phyloP scores from a whole-genome alignment of 2,329 filamentous ascomycete species.

The Diplodia scrobiculata region DNA sequence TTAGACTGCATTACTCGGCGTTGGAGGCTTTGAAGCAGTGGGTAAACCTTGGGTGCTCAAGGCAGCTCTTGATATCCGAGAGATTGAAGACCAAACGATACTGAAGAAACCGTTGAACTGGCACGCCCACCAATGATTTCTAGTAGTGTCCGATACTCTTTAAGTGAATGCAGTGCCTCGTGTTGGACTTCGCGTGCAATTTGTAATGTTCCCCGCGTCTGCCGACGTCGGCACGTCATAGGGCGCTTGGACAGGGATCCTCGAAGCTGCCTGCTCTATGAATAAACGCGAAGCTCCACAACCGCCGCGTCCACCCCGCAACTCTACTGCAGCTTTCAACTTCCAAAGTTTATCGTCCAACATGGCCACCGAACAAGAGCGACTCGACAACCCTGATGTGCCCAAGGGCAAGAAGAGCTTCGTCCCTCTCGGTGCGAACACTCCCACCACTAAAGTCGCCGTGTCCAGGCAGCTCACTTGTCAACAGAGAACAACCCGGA shows the following conservation, averaged over 20 bases:
- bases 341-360: constrained; percentile 22
- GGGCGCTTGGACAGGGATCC: constrained; percentile 18
- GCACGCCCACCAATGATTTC: neutral
- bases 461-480: constrained; percentile 4
- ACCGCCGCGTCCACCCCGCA: constrained; percentile 7
- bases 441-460: no score
- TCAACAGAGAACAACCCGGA: constrained; percentile 58
- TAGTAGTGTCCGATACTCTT: neutral
- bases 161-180: neutral
- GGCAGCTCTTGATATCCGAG: constrained; percentile 14
- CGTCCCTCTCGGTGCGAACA: constrained; percentile 42
- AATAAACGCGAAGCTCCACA: constrained; percentile 17
- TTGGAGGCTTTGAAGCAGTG: neutral
- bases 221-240: constrained; percentile 23
- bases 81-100: neutral
- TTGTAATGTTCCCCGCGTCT: constrained; percentile 12
- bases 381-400: constrained; percentile 32
- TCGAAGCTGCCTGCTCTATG: neutral
- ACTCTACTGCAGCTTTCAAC: neutral
- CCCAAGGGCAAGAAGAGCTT: constrained; percentile 43
- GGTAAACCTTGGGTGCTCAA: neutral
- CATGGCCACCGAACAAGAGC: constrained; percentile 37
- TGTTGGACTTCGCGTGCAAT: neutral
- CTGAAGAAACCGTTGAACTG: neutral
- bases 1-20: neutral